Evolutionary conservation across 768 basidiomycete genomes (phyloP), one percentile per base, ranked within the genome.

Genomic region (Tricholomella constricta): DNA sequence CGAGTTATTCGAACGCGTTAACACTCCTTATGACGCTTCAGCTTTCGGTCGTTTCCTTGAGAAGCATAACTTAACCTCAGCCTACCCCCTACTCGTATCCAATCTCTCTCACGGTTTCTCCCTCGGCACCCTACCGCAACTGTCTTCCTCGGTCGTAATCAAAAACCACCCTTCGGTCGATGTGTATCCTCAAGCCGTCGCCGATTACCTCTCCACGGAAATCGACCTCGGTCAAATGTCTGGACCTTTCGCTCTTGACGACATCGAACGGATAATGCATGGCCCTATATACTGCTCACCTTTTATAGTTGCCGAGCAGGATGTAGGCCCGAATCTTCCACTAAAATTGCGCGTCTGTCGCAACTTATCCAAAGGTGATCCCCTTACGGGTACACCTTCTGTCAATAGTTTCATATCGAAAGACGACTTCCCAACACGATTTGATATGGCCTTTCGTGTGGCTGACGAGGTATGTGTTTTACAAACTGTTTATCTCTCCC

Each of bases 261-360:
- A 62, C 25, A 50, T 66, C 4, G 60, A 66, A 22, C 20, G 6
- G 6, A 52, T 69, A 6, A 50, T 69, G 34, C 40, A 57, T 2
- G 66, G 69, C 1, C 65, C 64, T 1, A 68, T 69, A 34, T 51
- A 47, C 19, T 50, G 53, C 2, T 65, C 69, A 0, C 69, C 69
- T 0, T 46, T 68, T 6, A 48, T 65, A 47, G 57, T 63, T 2
- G 36, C 55, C 2, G 25, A 26, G 1, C 54, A 45, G 19, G 3
- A 32, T 12, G 6, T 10, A 3, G 62, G 62, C 7, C 58, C 58
- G 0, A 32, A 20, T n/a, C n/a, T n/a, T n/a, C n/a, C n/a, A n/a
- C n/a, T n/a, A n/a, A n/a, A n/a, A n/a, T 2, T 2, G 41, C 17
- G 63, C 1, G 63, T 66, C 8, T 66, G 65, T 29, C 46, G 60